Evolutionary conservation across 805 yeast species (phyloP), one percentile per base, ranked within the genome.

Genomic region (Candida pseudoglaebosa): DNA sequence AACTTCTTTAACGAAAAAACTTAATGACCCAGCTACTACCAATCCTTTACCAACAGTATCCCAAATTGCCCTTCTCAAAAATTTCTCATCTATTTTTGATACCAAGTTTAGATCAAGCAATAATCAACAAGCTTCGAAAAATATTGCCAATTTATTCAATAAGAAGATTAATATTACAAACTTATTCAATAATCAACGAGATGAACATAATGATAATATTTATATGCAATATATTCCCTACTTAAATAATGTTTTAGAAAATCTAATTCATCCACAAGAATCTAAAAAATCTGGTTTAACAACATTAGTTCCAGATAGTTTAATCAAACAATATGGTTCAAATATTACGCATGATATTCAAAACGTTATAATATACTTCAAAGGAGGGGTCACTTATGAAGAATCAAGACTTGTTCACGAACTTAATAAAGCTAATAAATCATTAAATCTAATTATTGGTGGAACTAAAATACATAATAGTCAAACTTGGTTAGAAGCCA

Each of bases 341-440:
- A 26, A 42, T 14, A 26, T 39, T 1, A 40, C 52, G 40, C 37
- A 49, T 24, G 65, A 65, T 20, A 70, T 75, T 1, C 85, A 82
- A 50, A 90, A 84, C 49, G 65, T 85, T n/a, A 71, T 85, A 3
- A 65, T 85, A 1, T 85, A 80, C 54, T 62, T 84, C 37, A 78
- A 87, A 37, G 98, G 97, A 4, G 99, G 99, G 12, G 83, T 77
- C 2, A 91, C 98, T 1, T 88, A 78, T 56, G 98, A 91, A 59
- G 99, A 93, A 57, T 86, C 95, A 0, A 75, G 96, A 44, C 62
- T 89, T 17, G 78, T 90, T 4, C 78, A 84, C 39, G 85, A 88
- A 44, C 69, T 89, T 45, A 41, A 47, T 31, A 34, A 42, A 9
- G 65, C 77, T 17, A 71, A 68, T 38, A 75, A 74, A 24, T 78